Percentiles rank a stretch among this genome's conserved stretches.
Conservation (phyloP, 1,139 yeast species). For the Wickerhamomyces sp. region DNA sequence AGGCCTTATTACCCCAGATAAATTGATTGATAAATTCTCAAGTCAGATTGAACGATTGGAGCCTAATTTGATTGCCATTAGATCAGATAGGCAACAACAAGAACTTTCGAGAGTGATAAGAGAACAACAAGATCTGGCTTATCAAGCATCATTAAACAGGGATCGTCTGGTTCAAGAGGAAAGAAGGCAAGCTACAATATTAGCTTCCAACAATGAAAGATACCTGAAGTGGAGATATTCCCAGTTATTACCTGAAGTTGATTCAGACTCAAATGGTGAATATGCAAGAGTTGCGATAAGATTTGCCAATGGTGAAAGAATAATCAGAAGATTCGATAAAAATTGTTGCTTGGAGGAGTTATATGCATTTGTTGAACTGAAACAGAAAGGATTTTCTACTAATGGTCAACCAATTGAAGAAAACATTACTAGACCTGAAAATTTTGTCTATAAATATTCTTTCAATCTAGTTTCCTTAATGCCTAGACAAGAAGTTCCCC, state of each 20-base stretch:
- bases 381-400: constrained; percentile 29
- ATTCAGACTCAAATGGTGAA: constrained; percentile 18
- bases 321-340: constrained; percentile 45
- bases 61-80: constrained; percentile 53
- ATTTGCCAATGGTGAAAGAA: constrained; percentile 45
- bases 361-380: constrained; percentile 53
- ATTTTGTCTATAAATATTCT: constrained; percentile 38
- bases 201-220: constrained; percentile 24
- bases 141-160: constrained; percentile 55
- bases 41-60: constrained; percentile 49
- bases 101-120: constrained; percentile 57
- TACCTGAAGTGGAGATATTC: constrained; percentile 47
- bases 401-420: constrained; percentile 11
- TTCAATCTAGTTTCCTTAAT: constrained; percentile 51
- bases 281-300: constrained; percentile 57
- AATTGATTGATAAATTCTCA: constrained; percentile 31
- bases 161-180: constrained; percentile 30
- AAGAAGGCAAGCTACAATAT: constrained; percentile 24
- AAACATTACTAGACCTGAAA: constrained; percentile 27
- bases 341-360: constrained; percentile 46
- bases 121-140: constrained; percentile 75
- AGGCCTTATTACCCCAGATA: constrained; percentile 38
- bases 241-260: constrained; percentile 33
- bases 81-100: constrained; percentile 57
- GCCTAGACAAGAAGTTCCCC: constrained; percentile 46